Evolutionary conservation across 805 yeast genomes (phyloP), one percentile per base, ranked within the genome.

Genomic region (Ogataea naganishii): DNA sequence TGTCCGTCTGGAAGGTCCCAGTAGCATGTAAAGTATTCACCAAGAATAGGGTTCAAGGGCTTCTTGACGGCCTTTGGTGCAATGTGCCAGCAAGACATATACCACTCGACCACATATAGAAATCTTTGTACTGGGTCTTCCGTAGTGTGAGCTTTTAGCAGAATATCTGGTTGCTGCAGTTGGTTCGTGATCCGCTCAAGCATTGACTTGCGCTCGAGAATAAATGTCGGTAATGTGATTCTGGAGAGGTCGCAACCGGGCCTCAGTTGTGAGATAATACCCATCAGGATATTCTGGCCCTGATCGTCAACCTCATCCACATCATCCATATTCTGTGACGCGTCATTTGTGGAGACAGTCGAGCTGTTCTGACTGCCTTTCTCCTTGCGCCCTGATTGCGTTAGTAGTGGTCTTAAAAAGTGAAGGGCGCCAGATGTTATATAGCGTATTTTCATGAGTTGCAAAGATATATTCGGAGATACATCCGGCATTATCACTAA

Each of bases 61-160:
- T 92, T 92, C 53, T 92, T 92, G 11, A 92, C 98, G 4, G 97
- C 98, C 51, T 89, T 89, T 18, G 97, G 98, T 1, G 96, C 92
- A 52, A 92, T 92, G 51, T 92, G 96, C 97, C 97, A 92, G 27
- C 94, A 85, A 3, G 96, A 73, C 54, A 92, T 65, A 53, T 92
- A 92, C 95, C 96, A 89, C 47, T 75, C 74, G 14, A 81, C 77
- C 6, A 89, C 78, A 25, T 71, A 60, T 6, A 84, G 48, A 44
- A 92, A 88, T 34, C 97, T 69, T 33, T 72, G 65, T 14, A 79
- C 45, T 2, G 77, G 75, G 39, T 81, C 82, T 3, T 53, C 50
- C 3, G 69, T 59, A 3, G 47, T 46, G 39, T 80, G 80, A 0
- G 96, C 96, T 15, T 70, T 67, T 6, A 85, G 49, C 23, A 88